Conservation (phyloP, 2,329 filamentous ascomycete genomes). For the Fusarium armeniacum region DNA sequence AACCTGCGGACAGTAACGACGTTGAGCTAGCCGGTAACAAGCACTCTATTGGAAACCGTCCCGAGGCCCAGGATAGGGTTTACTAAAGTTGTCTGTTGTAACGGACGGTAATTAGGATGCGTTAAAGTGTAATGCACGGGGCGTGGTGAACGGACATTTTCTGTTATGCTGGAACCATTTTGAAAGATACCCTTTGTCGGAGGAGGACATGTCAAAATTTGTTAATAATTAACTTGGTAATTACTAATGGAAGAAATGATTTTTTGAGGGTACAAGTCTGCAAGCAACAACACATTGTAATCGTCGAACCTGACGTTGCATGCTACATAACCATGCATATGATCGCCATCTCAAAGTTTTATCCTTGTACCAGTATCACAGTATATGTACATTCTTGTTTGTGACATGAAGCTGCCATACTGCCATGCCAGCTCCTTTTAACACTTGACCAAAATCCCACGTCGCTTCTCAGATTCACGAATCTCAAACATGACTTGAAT, state of each 20-base stretch:
- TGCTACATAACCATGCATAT: conserved; percentile 23
- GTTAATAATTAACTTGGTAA: conserved; percentile 15
- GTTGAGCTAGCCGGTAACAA: conserved; percentile 51
- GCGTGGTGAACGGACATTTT: conserved; percentile 12
- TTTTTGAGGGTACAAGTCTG: background rate
- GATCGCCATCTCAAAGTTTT: conserved; percentile 1
- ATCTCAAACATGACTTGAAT: conserved; percentile 98
- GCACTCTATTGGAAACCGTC: conserved; percentile 30
- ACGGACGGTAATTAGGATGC: background rate
- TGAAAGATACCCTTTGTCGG: conserved; percentile 27
- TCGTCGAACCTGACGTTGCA: background rate
- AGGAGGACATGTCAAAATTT: conserved; percentile 1
- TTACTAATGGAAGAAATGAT: conserved; percentile 18
- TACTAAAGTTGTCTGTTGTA: conserved; percentile 21
- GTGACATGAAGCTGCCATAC: background rate
- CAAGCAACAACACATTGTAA: background rate
- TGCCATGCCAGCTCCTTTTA: conserved; percentile 55
- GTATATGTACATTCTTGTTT: conserved; percentile 33
- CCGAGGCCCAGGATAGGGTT: conserved; percentile 38
- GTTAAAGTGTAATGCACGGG: conserved; percentile 4
- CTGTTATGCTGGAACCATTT: conserved; percentile 10
- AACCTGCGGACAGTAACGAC: conserved; percentile 42
- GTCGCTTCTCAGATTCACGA: conserved; percentile 84
- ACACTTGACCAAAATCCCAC: conserved; percentile 87
- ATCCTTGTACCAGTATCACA: conserved; percentile 31